Evolutionary conservation across 768 basidiomycete genomes (phyloP), one percentile per base, ranked within the genome.

Genomic region (Calocybe gangraenosa): DNA sequence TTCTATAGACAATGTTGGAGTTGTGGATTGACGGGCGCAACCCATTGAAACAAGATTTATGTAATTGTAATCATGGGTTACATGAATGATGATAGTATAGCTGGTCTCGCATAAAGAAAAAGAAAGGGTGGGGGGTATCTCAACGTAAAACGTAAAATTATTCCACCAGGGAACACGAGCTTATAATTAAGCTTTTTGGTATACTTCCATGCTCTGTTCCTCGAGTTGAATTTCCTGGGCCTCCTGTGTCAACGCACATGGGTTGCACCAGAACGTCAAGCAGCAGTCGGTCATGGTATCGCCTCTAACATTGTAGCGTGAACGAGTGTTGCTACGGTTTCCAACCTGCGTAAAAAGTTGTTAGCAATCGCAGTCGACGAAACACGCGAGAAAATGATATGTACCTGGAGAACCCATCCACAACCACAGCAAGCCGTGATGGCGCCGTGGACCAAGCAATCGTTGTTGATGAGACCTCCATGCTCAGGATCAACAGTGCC

Each of bases 171-270:
- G n/a, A n/a, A n/a, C n/a, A n/a, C n/a, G n/a, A n/a, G n/a, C n/a
- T n/a, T n/a, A n/a, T n/a, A n/a, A n/a, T n/a, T 40, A 56, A 6
- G 47, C 40, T 40, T 50, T 54, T 14, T 43, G 37, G 20, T 37
- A 35, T 8, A 19, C 52, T 2, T 33, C 42, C 30, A 53, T 43
- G 28, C 61, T 65, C 37, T 56, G 55, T 56, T 75, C 73, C 52
- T 75, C 74, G 42, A 67, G 55, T 37, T 62, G 57, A 13, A 75
- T 50, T 45, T 75, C 73, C 22, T 62, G 61, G 25, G 59, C 58
- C 45, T 70, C 73, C 55, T 75, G 74, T 0, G 64, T 62, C 42
- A 76, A 61, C 1, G 63, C 66, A 48, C 75, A 76, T 4, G 73
- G 62, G 0, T 37, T 43, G 54, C 73, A 75, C 50, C 56, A 74